Evolutionary conservation across 495 filamentous ascomycete genomes (phyloP).

Genomic region (Tuber microsphaerosporum): DNA sequence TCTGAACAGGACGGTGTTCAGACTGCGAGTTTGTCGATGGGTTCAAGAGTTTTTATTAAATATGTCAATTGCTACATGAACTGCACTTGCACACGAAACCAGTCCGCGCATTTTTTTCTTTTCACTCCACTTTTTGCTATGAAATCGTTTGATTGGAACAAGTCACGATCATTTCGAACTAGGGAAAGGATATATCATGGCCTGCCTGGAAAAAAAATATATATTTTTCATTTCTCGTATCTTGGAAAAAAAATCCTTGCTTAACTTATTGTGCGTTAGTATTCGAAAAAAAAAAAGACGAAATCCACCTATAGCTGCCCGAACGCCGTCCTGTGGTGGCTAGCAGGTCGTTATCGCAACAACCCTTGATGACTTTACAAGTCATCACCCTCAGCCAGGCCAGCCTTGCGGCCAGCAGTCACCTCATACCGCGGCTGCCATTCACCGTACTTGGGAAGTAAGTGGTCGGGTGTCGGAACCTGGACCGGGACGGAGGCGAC

Average conservation of each 20-base stretch:
- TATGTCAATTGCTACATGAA: background rate
- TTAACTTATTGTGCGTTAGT: background rate
- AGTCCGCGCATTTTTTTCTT: background rate
- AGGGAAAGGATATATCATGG: background rate
- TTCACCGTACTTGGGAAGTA: slow-evolving; percentile 18
- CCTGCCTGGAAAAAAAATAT: background rate
- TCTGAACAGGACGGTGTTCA: background rate
- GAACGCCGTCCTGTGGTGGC: background rate
- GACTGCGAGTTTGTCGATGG: background rate
- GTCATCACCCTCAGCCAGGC: slow-evolving; percentile 23
- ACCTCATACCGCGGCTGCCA: slow-evolving; percentile 22
- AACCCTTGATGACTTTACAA: slow-evolving; percentile 14
- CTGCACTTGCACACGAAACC: background rate
- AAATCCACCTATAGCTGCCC: background rate
- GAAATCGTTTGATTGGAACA: background rate
- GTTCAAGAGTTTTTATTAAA: background rate
- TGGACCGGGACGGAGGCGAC: slow-evolving; percentile 26
- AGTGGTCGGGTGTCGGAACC: slow-evolving; percentile 15
- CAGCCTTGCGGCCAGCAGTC: slow-evolving; percentile 20
- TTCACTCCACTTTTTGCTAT: background rate
- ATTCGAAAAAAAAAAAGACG: background rate
- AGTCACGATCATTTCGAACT: background rate
- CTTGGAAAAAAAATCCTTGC: background rate
- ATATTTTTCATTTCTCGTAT: background rate
- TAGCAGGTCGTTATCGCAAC: background rate